Evolutionary conservation across 2,329 filamentous ascomycete genomes (phyloP), one percentile per base, ranked within the genome.

Genomic region (Rachicladosporium sp.): DNA sequence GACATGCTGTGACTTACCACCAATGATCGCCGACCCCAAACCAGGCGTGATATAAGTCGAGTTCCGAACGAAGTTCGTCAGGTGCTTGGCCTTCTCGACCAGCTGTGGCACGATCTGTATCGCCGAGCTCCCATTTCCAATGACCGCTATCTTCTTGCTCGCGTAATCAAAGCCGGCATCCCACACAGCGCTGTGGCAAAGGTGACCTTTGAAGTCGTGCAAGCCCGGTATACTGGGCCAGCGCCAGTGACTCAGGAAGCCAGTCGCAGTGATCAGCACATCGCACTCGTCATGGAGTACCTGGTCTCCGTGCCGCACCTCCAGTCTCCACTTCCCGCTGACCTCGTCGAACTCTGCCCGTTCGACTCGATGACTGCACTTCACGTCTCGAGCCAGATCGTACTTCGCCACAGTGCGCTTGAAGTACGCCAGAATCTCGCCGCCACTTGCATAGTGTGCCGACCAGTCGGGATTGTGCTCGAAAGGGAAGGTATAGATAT

Each of bases 401-500:
- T 61, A 60, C 47, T 66, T 64, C 15, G 46, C 54, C 2, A 61
- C 61, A 8, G 55, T 57, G 2, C 50, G 42, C 39, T 61, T 53
- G 51, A 65, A 61, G 41, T 67, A 68, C 10, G 61, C 56, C 10
- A 57, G 47, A 10, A 68, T 67, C 43, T 66, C 65, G 1, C 49
- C 45, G 1, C 62, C 62, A 23, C 51, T 52, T 3, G 61, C 60
- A 37, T 64, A 67, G 13, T 63, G 62, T 7, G 58, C 53, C 1
- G 57, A 59, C 64, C 64, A 68, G 30, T 61, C 52, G 0, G 63
- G 62, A 13, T 67, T 67, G 2, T 63, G 62, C 8, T 63, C 60
- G 37, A 62, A 68, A 4, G 60, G 63, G 13, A 59, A 61, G 10
- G 58, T 54, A 40, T 67, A 68, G 11, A 61, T 62, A 33, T 64